These are phyloP conservation scores for Claviceps purpurea DNA, from an alignment of 2,329 filamentous ascomycete species.

Conservation along the genomic window DNA sequence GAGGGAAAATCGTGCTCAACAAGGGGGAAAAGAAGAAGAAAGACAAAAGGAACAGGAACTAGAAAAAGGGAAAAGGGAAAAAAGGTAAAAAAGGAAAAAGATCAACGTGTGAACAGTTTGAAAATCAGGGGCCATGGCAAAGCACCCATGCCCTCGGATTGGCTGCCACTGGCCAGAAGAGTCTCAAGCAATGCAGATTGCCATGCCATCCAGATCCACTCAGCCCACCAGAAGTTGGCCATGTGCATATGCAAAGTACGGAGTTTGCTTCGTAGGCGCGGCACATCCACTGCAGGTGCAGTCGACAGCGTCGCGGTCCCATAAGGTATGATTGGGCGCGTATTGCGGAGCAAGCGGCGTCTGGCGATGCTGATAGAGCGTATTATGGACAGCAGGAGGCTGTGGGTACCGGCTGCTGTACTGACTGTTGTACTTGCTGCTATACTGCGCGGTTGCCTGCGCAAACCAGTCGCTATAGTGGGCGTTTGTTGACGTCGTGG, in stretches of 20 bases:
- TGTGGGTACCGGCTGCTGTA: constrained; percentile 33
- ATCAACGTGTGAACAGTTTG: constrained; percentile 13
- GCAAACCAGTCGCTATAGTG: constrained; percentile 47
- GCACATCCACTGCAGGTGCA: constrained; percentile 36
- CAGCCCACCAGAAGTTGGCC: constrained; percentile 43
- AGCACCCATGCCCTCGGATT: too few relatives aligned
- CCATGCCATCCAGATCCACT: constrained; percentile 5
- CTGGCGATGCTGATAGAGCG: constrained; percentile 28
- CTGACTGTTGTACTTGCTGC: constrained; percentile 11
- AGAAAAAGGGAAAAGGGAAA: not conserved
- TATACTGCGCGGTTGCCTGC: constrained; percentile 20
- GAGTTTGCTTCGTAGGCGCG: constrained; percentile 29
- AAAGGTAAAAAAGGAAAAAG: not conserved
- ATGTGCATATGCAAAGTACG: constrained; percentile 36
- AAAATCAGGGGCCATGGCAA: too few relatives aligned
- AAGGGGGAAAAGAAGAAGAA: constrained; percentile 12
- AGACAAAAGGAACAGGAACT: constrained; percentile 11
- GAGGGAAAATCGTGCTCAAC: constrained; percentile 17
- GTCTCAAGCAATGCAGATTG: not conserved
- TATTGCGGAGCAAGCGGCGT: constrained; percentile 29
- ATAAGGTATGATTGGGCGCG: constrained; percentile 31
- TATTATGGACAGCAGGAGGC: constrained; percentile 22
- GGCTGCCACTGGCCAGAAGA: too few relatives aligned
- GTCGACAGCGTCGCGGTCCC: constrained; percentile 37
- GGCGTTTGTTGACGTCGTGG: constrained; percentile 38